Evolutionary conservation across 2,329 filamentous ascomycete species (phyloP), one percentile per base, ranked within the genome.

Genomic region (Penicillium sp.): DNA sequence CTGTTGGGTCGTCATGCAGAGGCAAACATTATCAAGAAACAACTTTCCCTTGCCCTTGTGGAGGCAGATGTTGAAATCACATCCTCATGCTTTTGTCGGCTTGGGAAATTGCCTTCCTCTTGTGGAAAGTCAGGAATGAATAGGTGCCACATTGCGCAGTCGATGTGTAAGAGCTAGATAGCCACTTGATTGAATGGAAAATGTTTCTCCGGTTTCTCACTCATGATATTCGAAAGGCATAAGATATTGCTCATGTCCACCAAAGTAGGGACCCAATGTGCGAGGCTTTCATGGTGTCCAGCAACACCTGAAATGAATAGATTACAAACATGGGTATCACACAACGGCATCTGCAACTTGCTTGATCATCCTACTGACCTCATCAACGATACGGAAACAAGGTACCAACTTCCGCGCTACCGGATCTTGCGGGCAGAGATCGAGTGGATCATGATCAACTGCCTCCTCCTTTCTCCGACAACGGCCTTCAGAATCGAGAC

Each of bases 51-150:
- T 53, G 82, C 83, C 0, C 57, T 80, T 54, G 80, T 77, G 3
- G 75, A 78, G 47, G 83, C 85, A 1, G 86, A 88, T 72, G 80
- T 88, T 21, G 70, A 75, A 0, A 77, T 88, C 6, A 73, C 68
- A 25, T 74, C 80, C 9, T 85, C 82, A 3, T 87, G 84, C 61
- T 86, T 81, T 62, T 87, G 81, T 58, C 66, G 76, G 46, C 55
- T 68, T 34, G 61, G 59, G 4, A 51, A 51, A 15, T 25, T 48
- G 8, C 27, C 56, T 27, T 46, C 38, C 3, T 40, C 41, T 29
- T 41, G 50, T 49, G 50, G 23, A 21, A 34, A 42, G 29, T 12
- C 34, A 2, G 31, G 39, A 21, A 4, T 40, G 34, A 60, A 58
- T 46, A 50, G 55, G 7, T 58, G 46, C 23, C 49, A 56, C 13